Evolutionary conservation across 1,284 basidiomycete species (phyloP).

Genomic region (Gomphus bonarii): DNA sequence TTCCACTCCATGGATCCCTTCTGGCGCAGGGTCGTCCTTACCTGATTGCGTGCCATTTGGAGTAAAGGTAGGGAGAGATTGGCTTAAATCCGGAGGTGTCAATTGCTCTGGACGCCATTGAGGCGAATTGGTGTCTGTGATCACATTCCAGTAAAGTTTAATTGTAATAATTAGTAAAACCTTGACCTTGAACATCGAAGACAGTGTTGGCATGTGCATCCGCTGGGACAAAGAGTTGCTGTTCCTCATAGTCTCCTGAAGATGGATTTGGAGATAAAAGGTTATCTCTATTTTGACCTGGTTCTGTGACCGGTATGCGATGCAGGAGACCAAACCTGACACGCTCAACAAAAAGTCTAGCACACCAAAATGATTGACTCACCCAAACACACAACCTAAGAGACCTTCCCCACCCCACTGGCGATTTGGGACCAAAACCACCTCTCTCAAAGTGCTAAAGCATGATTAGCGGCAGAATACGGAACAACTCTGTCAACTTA

Average conservation of each 20-base stretch:
- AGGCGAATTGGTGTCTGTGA: neutral
- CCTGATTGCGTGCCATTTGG: neutral
- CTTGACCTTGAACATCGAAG: conserved; percentile 4
- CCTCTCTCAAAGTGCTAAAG: conserved; percentile 76
- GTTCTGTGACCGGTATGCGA: conserved; percentile 67
- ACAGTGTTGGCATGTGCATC: conserved; percentile 24
- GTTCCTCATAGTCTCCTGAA: conserved; percentile 41
- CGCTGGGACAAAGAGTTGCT: conserved; percentile 64
- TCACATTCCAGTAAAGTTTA: neutral
- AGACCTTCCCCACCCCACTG: conserved; percentile 95
- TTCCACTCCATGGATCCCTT: neutral
- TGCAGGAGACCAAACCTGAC: conserved; percentile 74
- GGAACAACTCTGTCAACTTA: conserved; percentile 32
- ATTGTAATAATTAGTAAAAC: neutral
- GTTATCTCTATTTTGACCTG: conserved; percentile 35
- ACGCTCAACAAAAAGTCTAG: neutral
- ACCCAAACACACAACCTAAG: conserved; percentile 91
- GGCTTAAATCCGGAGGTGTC: neutral
- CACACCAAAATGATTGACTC: conserved; percentile 19
- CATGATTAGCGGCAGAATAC: conserved; percentile 15
- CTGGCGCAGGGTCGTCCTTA: neutral
- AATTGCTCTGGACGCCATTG: neutral
- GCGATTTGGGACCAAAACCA: conserved; percentile 86
- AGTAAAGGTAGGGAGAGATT: neutral
- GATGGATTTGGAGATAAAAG: neutral